Base-by-base conservation (phyloP, 495 filamentous ascomycete species). In the Trichoderma asperelloides region DNA sequence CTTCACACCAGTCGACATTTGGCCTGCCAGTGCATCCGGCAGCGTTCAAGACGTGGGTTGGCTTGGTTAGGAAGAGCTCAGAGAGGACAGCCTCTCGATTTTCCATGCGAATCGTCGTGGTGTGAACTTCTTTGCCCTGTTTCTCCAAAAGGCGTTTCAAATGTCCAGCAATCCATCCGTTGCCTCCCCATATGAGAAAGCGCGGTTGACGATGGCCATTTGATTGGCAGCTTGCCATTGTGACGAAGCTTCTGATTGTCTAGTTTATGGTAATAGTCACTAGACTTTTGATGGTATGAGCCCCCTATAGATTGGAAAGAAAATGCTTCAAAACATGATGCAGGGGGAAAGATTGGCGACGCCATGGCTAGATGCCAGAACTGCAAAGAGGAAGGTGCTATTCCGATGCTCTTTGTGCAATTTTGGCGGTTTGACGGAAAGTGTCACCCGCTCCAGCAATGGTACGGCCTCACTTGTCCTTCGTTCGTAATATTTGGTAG, bases 1-100 rank as follows among this genome's bases (percentile, higher is more conserved):
- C 85, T 75, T 89, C 86, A 70, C 86, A 89, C 86, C 86, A 88
- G 76, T 88, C 86, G 71, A 89, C 86, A 69, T 89, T 89, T 64
- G 86, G 86, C 25, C 86, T 82, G 47, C 86, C 86, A n/a, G 86
- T 89, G 69, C 82, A 86, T 37, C 86, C 86, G 60, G 86, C 86
- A 68, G 82, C 83, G 72, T 88, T 88, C 55, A 89, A 74, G 40
- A 88, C 85, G 68, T 88, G 85, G 4, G 84, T 87, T 60, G 86
- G 86, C 71, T 83, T 83, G 69, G 86, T 74, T 66, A 74, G 77
- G 66, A 86, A 78, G 27, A 89, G 78, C 69, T 85, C 82, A 28
- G 78, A 77, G 55, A 84, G 70, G 67, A 87, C 85, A 66, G 77
- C 75, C 68, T 82, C 84, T 65, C 86, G 81, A 66, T 86, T 80